A percentile compares a stretch with the other conserved stretches of the same genome.
These are phyloP conservation scores for Arachis monticola DNA, from an alignment of 331 rosid species.

Conservation along the genomic window DNA sequence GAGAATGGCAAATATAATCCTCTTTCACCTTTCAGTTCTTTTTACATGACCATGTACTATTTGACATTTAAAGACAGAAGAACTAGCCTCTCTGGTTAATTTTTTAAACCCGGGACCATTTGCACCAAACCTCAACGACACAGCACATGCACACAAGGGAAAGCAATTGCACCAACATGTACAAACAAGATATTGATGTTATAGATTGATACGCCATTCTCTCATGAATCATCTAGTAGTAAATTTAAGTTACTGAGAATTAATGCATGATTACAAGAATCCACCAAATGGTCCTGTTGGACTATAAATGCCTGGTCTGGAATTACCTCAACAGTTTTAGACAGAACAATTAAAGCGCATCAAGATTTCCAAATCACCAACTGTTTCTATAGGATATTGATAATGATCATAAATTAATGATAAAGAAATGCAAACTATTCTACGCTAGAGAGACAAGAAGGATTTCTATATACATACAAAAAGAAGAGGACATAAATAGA, in stretches of 20 bases:
- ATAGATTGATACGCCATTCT: constrained; percentile 29
- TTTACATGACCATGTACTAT: constrained; percentile 32
- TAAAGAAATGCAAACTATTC: constrained; percentile 21
- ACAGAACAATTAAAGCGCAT: constrained; percentile 28
- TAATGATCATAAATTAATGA: background rate
- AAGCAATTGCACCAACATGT: constrained; percentile 41
- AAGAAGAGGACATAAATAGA: constrained; percentile 40
- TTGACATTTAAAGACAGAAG: constrained; percentile 38
- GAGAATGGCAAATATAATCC: constrained; percentile 38
- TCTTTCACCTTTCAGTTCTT: constrained; percentile 31
- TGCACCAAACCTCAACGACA: constrained; percentile 41
- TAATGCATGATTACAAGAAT: constrained; percentile 17
- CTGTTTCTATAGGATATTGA: constrained; percentile 6
- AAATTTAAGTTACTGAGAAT: constrained; percentile 15
- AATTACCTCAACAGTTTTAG: constrained; percentile 29
- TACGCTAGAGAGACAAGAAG: constrained; percentile 6
- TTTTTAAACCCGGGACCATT: constrained; percentile 42
- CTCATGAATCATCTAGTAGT: constrained; percentile 14
- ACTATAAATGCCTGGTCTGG: constrained; percentile 20
- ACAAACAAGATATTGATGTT: constrained; percentile 32
- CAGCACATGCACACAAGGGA: constrained; percentile 48
- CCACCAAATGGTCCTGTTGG: constrained; percentile 31
- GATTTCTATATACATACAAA: constrained; percentile 7
- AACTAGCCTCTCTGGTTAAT: constrained; percentile 30
- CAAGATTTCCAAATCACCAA: constrained; percentile 28